Base-by-base conservation (phyloP, 495 filamentous ascomycete species). In the Daldinia childiae region DNA sequence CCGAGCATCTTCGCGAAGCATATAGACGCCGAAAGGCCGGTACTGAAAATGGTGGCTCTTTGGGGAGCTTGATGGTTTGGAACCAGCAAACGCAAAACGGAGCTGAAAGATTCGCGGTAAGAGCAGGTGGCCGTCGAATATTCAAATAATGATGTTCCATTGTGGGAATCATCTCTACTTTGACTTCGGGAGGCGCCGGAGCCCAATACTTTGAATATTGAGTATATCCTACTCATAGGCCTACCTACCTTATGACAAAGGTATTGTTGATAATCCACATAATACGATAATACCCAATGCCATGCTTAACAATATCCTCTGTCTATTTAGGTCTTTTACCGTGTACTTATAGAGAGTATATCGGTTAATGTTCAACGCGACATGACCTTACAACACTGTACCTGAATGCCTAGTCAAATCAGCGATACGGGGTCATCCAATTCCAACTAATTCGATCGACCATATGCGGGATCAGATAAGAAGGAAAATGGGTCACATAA, bases 1-100 rank as follows among this genome's bases (percentile, higher is more conserved):
- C 94, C 0, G 89, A 93, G 62, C 93, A 97, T 82, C 80, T 97
- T 38, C 84, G 92, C 24, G 92, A 97, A 77, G 92, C 92, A 11
- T 80, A 91, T 27, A 84, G 93, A 60, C 86, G 94, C 60, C 90
- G 91, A 71, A 91, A 90, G 77, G 86, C 86, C 51, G 83, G 88
- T 57, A 85, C 88, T 4, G 93, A 92, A 26, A 58, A 76, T 21
- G 89, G 88, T 14, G 91, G 90, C 6, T 90, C 91, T 4, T 87
- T 93, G 52, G 90, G 89, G 1, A 91, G 92, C 62, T 77, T 94
- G 71, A 88, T 89, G 79, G 77, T 92, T 66, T 90, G 91, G 76
- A 88, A 91, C 64, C 75, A 80, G 29, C 85, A 88, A 60, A 80
- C 82, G 32, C 79, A 89, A 36, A 89, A 85, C 45, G 89, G 90